phyloP scores from a whole-genome alignment of 768 basidiomycete species.

The Sporobolomyces roseus region DNA sequence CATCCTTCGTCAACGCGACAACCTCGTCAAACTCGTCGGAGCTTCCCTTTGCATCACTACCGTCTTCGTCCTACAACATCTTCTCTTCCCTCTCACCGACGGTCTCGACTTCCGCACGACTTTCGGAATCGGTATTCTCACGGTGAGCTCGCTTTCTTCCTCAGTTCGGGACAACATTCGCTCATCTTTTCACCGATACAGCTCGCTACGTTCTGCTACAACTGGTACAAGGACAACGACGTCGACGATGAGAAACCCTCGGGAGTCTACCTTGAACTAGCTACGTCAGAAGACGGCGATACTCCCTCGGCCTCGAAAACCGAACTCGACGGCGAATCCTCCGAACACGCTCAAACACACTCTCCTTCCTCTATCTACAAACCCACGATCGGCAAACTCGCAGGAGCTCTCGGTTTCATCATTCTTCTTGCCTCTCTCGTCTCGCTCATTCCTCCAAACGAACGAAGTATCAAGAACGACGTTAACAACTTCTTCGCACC shows the following conservation, averaged over 20 bases:
- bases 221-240: constrained; percentile 21
- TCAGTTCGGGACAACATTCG: too few species aligned
- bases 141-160: constrained; percentile 1
- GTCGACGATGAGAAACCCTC: not conserved
- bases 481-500: constrained; percentile 9
- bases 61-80: constrained; percentile 18
- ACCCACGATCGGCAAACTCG: constrained; percentile 2
- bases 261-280: constrained; percentile 10
- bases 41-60: constrained; percentile 27
- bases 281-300: constrained; percentile 13
- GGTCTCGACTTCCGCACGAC: constrained; percentile 1
- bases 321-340: not conserved
- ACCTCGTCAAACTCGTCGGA: constrained; percentile 39
- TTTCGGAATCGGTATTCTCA: constrained; percentile 17
- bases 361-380: not conserved
- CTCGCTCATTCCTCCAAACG: not conserved
- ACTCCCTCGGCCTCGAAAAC: not conserved
- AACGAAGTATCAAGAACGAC: constrained; percentile 13
- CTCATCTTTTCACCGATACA: not conserved
- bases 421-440: constrained; percentile 7
- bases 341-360: not conserved
- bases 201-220: constrained; percentile 11
- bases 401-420: constrained; percentile 1
- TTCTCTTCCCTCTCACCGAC: constrained; percentile 14
- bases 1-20: constrained; percentile 34